Base-by-base conservation (phyloP, 371 early-diverging fungal genomes). In the Rhizopus delemar region DNA sequence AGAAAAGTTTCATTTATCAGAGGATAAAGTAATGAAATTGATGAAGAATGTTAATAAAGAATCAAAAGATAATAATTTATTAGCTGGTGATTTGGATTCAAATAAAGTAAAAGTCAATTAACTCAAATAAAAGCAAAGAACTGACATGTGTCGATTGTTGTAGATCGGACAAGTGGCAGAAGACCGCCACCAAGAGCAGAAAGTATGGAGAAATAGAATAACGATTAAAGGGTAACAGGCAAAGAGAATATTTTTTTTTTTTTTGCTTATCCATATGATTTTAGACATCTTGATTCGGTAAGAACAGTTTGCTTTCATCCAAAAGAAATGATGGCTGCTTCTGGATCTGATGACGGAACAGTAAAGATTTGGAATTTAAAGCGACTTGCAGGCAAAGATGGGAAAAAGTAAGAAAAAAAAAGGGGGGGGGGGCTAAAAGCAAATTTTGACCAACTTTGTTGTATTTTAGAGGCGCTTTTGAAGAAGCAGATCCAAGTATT, bases 261-360 rank as follows among this genome's bases (percentile, higher is more conserved):
- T 36, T 36, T n/a, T 22, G 22, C 22, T 22, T 22, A 22, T 22
- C 22, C 22, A 22, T 2, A 22, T 22, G 22, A 28, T 33, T 4
- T 16, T 66, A 92, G 93, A 63, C 95, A 95, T 63, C 60, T 93
- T 15, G 95, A 93, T 66, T 80, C 89, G 0, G 87, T 95, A 4
- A 81, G 93, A 31, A 66, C 88, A 3, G 75, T 92, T 8, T 75
- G 78, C 16, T 91, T 91, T 59, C 90, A 92, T 62, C 83, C 87
- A 13, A 64, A 48, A 6, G 85, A 87, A 43, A 74, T 79, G 56
- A 67, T 85, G 0, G 65, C 93, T 28, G 75, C 89, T 11, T 85
- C 92, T 1, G 91, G 88, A 7, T 90, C 92, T 3, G 93, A 95
- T 57, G 95, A 95, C 72, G 83, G 86, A 4, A 93, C 93, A 3